phyloP scores from a whole-genome alignment of 169 alveolate species.

The Besnoitia besnoiti region DNA sequence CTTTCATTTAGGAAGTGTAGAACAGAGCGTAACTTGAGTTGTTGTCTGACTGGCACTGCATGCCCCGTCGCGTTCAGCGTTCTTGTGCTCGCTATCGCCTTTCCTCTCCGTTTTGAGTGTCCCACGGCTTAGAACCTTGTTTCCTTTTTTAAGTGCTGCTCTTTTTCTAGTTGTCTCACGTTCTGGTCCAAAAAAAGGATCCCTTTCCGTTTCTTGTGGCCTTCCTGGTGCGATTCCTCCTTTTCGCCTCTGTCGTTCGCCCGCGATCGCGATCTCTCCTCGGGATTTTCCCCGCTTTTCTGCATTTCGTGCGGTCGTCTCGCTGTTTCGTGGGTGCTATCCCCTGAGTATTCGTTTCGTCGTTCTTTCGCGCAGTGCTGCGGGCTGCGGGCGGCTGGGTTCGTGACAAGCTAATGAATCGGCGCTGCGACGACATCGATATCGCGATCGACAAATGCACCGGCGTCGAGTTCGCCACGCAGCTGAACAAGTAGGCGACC shows the following conservation, averaged over 20 bases:
- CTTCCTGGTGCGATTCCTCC: not conserved
- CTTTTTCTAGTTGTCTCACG: no score
- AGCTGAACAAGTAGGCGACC: slow-evolving; percentile 75
- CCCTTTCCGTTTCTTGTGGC: not conserved
- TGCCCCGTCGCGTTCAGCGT: no score
- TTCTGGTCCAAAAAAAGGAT: no score
- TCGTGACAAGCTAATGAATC: slow-evolving; percentile 91
- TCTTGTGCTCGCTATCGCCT: no score
- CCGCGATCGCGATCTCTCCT: not conserved
- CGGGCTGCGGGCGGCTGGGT: slow-evolving; percentile 99
- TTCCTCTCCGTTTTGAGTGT: no score
- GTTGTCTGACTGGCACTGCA: no score
- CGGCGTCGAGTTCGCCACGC: slow-evolving; percentile 90
- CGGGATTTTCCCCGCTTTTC: not conserved
- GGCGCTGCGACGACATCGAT: slow-evolving; percentile 93
- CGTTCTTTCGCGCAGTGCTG: not conserved
- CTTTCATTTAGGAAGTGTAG: no score
- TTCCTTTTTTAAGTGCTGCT: no score
- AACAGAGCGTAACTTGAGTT: no score
- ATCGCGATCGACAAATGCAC: slow-evolving; percentile 95
- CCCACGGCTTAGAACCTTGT: no score
- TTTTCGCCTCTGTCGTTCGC: not conserved
- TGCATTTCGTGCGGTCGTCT: not conserved
- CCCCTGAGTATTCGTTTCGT: not conserved
- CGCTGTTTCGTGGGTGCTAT: not conserved